These are phyloP conservation scores for Leccinum longicurvipes DNA, from an alignment of 768 basidiomycete genomes.

Conservation along the genomic window DNA sequence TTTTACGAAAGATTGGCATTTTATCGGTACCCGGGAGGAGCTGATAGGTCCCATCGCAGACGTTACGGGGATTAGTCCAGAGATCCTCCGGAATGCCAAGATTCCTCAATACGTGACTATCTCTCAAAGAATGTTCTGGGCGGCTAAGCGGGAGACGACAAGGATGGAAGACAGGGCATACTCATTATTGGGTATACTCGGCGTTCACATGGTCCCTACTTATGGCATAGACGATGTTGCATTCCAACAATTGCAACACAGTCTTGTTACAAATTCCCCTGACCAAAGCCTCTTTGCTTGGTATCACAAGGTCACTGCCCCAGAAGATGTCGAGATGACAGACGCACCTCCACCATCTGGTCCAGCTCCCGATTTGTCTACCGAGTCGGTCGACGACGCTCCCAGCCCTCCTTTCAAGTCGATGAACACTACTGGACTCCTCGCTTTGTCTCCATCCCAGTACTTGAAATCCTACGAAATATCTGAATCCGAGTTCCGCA, in stretches of 20 bases:
- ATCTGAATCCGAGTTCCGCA: constrained; percentile 16
- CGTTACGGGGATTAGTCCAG: constrained; percentile 14
- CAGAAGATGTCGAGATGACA: constrained; percentile 13
- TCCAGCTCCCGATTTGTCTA: neutral
- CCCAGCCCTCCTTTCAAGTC: neutral
- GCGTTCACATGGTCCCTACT: constrained; percentile 13
- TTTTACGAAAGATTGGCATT: constrained; percentile 25
- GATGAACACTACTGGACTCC: constrained; percentile 18
- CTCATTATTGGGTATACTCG: constrained; percentile 28
- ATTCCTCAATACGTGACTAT: constrained; percentile 14
- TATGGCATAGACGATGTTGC: constrained; percentile 27
- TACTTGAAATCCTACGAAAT: constrained; percentile 22
- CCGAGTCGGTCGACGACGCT: neutral
- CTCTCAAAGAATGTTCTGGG: constrained; percentile 30
- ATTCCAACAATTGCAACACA: constrained; percentile 25
- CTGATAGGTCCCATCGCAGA: constrained; percentile 13
- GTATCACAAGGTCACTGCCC: constrained; percentile 8
- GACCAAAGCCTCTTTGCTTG: constrained; percentile 31
- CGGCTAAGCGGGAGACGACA: constrained; percentile 22
- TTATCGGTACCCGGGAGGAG: constrained; percentile 12
- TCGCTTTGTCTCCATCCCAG: constrained; percentile 23
- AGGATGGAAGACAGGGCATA: constrained; percentile 30
- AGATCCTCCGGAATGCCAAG: constrained; percentile 11
- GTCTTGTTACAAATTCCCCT: constrained; percentile 15
- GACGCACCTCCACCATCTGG: neutral